Evolutionary conservation across 192 early-diverging fungal species (phyloP), one percentile per base, ranked within the genome.

Genomic region (Backusella westeae): DNA sequence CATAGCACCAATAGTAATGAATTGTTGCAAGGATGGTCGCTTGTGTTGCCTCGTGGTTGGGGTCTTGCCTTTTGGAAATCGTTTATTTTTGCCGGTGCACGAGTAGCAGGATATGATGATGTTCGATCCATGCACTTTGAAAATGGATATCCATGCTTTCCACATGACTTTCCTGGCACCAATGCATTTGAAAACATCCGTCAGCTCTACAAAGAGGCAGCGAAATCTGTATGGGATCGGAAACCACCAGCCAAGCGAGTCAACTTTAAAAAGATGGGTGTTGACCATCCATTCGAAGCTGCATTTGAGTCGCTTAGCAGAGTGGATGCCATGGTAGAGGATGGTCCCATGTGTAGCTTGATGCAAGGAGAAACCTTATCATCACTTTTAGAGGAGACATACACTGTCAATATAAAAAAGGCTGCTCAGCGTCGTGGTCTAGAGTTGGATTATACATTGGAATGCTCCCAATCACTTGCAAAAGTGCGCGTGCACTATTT

Each of bases 51-150:
- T 15, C 82, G 85, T n/a, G 90, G 91, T 0, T 96, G 93, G 92
- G 96, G 89, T 8, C 93, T 94, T 85, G 75, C 89, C 10, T 90
- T 99, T 75, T 98, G 95, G 96, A 91, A 94, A 82, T 87, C 91
- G 17, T 85, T 99, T 23, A 83, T 93, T 21, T 97, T 95, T 86
- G 94, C 94, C 1, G 97, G 97, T 14, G 94, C 93, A 1, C 87
- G 94, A 67, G 90, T 91, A 3, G 91, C 90, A 35, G 96, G 96
- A 0, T 77, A 93, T 35, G 79, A 90, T 6, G 96, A 99, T 72
- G 82, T 90, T 0, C 81, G 88, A 49, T 86, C 85, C 52, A 77
- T 94, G 46, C 88, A 91, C 67, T 94, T 95, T 67, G 96, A 99
- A 83, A 84, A 89, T 6, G 90, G 91, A 0, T 79, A 90, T 49